These are phyloP conservation scores for Penicillium diatomitis DNA, from an alignment of 495 filamentous ascomycete genomes.

Conservation along the genomic window DNA sequence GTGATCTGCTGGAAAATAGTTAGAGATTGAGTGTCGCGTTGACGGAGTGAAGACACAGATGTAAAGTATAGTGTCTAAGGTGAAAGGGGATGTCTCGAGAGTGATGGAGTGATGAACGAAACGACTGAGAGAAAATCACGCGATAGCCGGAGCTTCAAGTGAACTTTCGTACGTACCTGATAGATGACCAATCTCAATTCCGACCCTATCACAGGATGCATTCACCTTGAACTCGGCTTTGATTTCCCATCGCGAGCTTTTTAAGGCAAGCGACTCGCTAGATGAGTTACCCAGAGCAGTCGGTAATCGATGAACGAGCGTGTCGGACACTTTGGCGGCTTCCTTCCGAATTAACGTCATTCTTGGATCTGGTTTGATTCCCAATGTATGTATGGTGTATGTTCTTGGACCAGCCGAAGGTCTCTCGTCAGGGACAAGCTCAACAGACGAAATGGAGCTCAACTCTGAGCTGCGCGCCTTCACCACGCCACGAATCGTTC, in stretches of 20 bases:
- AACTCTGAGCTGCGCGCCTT: constrained; percentile 22
- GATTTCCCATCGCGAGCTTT: constrained; percentile 25
- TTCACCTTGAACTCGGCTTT: constrained; percentile 19
- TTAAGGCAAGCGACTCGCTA: constrained; percentile 5
- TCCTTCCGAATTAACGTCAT: constrained; percentile 16
- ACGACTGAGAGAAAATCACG: neutral
- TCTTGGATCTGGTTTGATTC: constrained; percentile 21
- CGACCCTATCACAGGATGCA: constrained; percentile 18
- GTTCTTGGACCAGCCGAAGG: constrained; percentile 2
- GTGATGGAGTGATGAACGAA: neutral
- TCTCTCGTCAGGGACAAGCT: constrained; percentile 7
- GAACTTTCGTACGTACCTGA: constrained; percentile 8
- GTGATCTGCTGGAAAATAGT: constrained; percentile 3
- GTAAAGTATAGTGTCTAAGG: too few species aligned
- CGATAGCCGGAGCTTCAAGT: too few species aligned
- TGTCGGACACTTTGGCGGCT: constrained; percentile 4
- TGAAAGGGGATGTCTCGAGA: too few species aligned
- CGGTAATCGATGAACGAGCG: neutral
- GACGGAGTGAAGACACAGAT: too few species aligned
- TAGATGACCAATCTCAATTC: constrained; percentile 22
- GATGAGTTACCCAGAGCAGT: neutral
- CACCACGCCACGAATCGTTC: constrained; percentile 18
- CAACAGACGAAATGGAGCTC: constrained; percentile 26
- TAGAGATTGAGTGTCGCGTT: too few species aligned
- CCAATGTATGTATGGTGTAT: constrained; percentile 27